Evolutionary conservation across 2,329 filamentous ascomycete species (phyloP).

Genomic region (Pyricularia pennisetigena): DNA sequence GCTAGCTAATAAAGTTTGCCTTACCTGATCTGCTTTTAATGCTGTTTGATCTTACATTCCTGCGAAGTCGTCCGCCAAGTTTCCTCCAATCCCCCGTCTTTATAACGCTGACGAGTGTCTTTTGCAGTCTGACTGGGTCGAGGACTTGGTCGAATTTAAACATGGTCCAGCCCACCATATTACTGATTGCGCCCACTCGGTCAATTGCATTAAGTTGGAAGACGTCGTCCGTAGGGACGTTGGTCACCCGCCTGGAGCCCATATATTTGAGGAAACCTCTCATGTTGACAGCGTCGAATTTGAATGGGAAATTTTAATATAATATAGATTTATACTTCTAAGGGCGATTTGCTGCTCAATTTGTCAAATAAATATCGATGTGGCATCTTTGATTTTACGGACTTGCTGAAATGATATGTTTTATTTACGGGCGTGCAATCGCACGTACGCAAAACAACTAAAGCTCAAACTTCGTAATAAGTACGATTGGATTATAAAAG

Average conservation of each 20-base stretch:
- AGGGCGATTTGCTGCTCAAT: not conserved
- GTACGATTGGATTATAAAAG: too few relatives aligned
- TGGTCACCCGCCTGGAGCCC: constrained; percentile 3
- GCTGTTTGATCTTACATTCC: constrained; percentile 18
- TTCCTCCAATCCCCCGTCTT: constrained; percentile 34
- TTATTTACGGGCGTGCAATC: too few relatives aligned
- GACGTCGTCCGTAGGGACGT: constrained; percentile 15
- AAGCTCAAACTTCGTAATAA: too few relatives aligned
- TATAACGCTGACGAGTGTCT: constrained; percentile 25
- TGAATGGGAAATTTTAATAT: not conserved
- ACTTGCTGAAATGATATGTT: too few relatives aligned
- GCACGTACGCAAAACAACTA: too few relatives aligned
- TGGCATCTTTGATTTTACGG: not conserved
- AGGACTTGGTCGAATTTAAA: constrained; percentile 36
- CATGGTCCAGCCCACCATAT: constrained; percentile 20
- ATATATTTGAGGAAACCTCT: not conserved
- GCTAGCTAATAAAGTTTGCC: not conserved
- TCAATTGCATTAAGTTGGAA: constrained; percentile 23
- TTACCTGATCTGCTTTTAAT: not conserved
- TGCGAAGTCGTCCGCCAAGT: constrained; percentile 31
- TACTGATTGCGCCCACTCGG: constrained; percentile 10
- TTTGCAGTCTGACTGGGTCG: constrained; percentile 26
- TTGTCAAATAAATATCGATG: not conserved
- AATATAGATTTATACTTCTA: not conserved
- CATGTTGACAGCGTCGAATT: not conserved